These are phyloP conservation scores for Hypoxylon sp. DNA, from an alignment of 2,329 filamentous ascomycete genomes.

Conservation along the genomic window DNA sequence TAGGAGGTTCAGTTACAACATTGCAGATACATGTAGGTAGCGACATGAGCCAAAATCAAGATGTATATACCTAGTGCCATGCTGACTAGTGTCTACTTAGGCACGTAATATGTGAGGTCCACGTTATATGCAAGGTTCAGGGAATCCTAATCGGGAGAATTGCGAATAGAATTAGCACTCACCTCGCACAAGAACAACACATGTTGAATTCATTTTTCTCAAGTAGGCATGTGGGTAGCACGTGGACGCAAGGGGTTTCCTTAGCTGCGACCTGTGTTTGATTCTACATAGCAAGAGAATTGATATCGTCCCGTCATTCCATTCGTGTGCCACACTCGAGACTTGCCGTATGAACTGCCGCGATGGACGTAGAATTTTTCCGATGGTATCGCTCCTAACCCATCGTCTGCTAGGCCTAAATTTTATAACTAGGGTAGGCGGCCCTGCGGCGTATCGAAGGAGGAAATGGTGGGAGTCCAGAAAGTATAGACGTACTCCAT, in stretches of 20 bases:
- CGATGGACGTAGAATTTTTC: not conserved
- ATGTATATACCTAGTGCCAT: conserved; percentile 1
- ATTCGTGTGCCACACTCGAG: not conserved
- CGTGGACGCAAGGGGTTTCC: conserved; percentile 24
- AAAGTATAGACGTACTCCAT: not conserved
- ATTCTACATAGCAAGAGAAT: not conserved
- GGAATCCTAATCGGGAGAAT: conserved; percentile 19
- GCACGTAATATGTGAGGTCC: not conserved
- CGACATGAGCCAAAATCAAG: not conserved
- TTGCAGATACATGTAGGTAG: not conserved
- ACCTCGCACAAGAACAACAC: conserved; percentile 18
- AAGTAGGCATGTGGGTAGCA: conserved; percentile 24
- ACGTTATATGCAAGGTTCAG: conserved; percentile 8
- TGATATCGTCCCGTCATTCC: not conserved
- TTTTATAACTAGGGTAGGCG: not conserved
- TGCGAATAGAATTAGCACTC: conserved; percentile 9
- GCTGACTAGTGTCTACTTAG: not conserved
- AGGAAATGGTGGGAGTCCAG: not conserved
- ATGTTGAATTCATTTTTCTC: conserved; percentile 17
- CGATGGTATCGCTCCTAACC: conserved; percentile 2
- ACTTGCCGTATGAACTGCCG: conserved; percentile 9
- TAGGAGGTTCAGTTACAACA: not conserved
- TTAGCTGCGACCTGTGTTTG: conserved; percentile 1
- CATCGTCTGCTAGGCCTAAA: not conserved
- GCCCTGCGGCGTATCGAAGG: not conserved